Conservation (phyloP, 2,329 filamentous ascomycete species). For the Aspergillus neotritici region DNA sequence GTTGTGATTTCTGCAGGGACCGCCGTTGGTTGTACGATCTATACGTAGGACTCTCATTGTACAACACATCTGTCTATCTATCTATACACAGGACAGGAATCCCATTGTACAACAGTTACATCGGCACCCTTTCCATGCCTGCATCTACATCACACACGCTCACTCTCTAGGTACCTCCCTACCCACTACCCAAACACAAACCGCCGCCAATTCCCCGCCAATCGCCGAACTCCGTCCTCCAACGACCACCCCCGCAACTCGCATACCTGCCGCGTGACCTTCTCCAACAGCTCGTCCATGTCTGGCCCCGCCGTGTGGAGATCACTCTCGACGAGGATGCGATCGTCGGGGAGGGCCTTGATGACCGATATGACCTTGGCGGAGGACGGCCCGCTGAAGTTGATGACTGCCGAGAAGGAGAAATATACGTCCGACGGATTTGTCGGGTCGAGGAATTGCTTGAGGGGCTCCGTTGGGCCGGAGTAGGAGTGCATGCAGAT, state of each 20-base stretch:
- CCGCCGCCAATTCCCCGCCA: conserved; percentile 69
- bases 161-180: too few species aligned
- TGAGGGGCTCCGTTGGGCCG: conserved; percentile 66
- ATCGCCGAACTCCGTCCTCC: conserved; percentile 60
- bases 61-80: too few species aligned
- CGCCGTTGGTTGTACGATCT: too few species aligned
- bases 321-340: conserved; percentile 84
- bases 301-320: conserved; percentile 71
- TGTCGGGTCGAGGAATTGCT: conserved; percentile 67
- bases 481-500: conserved; percentile 95
- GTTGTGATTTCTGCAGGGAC: too few species aligned
- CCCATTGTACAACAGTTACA: too few species aligned
- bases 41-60: too few species aligned
- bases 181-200: conserved; percentile 64
- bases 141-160: too few species aligned
- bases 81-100: too few species aligned
- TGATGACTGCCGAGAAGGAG: conserved; percentile 81
- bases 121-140: too few species aligned
- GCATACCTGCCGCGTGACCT: conserved; percentile 72
- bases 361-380: conserved; percentile 62
- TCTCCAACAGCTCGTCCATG: conserved; percentile 74
- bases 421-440: conserved; percentile 77
- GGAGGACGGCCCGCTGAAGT: conserved; percentile 55
- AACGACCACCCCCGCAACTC: conserved; percentile 70
- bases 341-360: conserved; percentile 66